A percentile compares a stretch with the other conserved stretches of the same genome.
Evolutionary conservation across 768 basidiomycete genomes (phyloP).

Genomic region (Termitomyces sp.): DNA sequence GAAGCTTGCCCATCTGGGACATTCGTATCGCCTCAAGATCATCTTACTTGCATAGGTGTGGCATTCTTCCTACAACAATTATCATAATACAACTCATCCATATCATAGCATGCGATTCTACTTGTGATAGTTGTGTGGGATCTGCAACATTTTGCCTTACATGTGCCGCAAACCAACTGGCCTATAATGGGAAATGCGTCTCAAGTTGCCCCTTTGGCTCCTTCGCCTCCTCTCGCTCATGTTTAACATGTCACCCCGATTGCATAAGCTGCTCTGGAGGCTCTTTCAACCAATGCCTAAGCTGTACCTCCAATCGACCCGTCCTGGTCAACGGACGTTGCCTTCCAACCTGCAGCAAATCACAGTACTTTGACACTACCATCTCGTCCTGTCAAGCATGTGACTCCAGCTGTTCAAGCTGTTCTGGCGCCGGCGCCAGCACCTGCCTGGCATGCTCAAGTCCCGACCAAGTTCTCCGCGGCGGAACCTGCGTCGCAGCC

Average conservation of each 20-base stretch:
- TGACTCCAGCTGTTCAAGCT: slow-evolving; percentile 62
- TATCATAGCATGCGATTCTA: slow-evolving; percentile 36
- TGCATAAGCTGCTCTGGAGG: slow-evolving; percentile 72
- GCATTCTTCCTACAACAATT: neutral
- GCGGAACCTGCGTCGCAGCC: slow-evolving; percentile 46
- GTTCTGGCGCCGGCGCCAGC: slow-evolving; percentile 49
- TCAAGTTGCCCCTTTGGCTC: slow-evolving; percentile 64
- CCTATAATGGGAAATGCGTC: slow-evolving; percentile 68
- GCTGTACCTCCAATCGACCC: slow-evolving; percentile 61
- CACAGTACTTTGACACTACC: slow-evolving; percentile 63
- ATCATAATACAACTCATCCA: neutral
- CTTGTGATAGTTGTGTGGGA: slow-evolving; percentile 66
- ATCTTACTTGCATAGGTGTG: slow-evolving; percentile 70
- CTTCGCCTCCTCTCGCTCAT: slow-evolving; percentile 60
- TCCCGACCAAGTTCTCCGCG: slow-evolving; percentile 40
- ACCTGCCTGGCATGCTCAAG: slow-evolving; percentile 53
- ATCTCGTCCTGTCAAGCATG: slow-evolving; percentile 60
- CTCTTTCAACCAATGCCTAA: slow-evolving; percentile 70
- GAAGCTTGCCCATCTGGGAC: slow-evolving; percentile 66
- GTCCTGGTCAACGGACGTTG: slow-evolving; percentile 75
- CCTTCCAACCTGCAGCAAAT: slow-evolving; percentile 64
- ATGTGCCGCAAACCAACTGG: slow-evolving; percentile 62
- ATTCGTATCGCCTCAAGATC: slow-evolving; percentile 67
- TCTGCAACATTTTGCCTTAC: slow-evolving; percentile 67
- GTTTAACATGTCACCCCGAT: slow-evolving; percentile 75